A percentile compares a stretch with the other conserved stretches of the same genome.
phyloP scores from a whole-genome alignment of 495 filamentous ascomycete species.

The Pseudevernia furfuracea region DNA sequence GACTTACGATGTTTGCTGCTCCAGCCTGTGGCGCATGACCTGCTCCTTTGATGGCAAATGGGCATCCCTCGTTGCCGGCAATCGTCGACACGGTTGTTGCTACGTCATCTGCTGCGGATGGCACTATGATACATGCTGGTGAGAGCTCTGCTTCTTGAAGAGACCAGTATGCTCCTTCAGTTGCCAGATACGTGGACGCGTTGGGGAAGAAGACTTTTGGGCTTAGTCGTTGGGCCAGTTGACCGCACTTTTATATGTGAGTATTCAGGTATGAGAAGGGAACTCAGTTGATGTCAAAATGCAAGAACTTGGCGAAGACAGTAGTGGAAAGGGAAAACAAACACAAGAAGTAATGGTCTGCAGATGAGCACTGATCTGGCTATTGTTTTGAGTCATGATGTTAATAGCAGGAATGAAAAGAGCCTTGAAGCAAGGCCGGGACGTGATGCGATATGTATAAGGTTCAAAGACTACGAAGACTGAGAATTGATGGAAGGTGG shows the following conservation, averaged over 20 bases:
- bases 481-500: neutral
- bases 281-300: too few relatives aligned
- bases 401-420: neutral
- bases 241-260: neutral
- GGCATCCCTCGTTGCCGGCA: neutral
- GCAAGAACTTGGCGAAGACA: too few relatives aligned
- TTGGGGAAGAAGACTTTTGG: neutral
- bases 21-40: slow-evolving; percentile 23
- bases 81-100: slow-evolving; percentile 26
- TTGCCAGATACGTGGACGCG: neutral
- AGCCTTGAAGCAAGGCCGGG: neutral
- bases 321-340: neutral
- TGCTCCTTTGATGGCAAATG: slow-evolving; percentile 13
- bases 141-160: slow-evolving; percentile 29
- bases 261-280: neutral
- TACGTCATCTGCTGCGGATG: slow-evolving; percentile 27
- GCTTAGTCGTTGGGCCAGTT: neutral
- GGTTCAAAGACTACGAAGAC: neutral
- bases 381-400: neutral
- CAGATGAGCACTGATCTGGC: neutral
- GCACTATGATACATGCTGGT: slow-evolving; percentile 34
- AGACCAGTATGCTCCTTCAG: slow-evolving; percentile 25
- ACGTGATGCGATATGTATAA: neutral
- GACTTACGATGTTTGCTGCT: slow-evolving; percentile 26
- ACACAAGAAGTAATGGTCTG: neutral